Base-by-base conservation (phyloP, 1,284 basidiomycete species). In the Cryptococcus sp. region DNA sequence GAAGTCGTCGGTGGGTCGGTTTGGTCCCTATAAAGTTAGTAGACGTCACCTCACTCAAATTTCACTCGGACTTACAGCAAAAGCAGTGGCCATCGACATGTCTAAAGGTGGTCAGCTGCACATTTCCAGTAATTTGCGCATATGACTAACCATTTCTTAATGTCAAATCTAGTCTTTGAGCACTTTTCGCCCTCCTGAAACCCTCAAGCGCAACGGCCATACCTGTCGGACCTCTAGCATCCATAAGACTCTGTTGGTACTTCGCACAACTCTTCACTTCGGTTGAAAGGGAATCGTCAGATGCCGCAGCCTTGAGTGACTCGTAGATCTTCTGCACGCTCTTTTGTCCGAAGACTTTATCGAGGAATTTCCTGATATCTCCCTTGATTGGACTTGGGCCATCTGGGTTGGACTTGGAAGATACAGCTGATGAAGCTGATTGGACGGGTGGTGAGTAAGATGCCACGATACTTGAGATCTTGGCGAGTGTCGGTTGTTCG, bases 161-260 rank as follows among this genome's bases (percentile, higher is more conserved):
- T 4, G 83, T 84, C 57, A 88, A 80, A 30, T 82, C 79, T 47
- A 96, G 79, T 14, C 81, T 59, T 60, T 68, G 75, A 76, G 86
- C 78, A 3, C 78, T 74, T 67, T 80, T 83, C 13, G 89, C 91
- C 58, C 80, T 79, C 50, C 88, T 84, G 59, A 93, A 83, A 10
- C 89, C 88, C 64, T 83, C 78, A 15, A 97, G 80, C 15, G 92
- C 84, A 33, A 97, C 86, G 70, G 88, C 90, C 67, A 96, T 81
- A 66, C 90, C 93, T 2, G 92, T 95, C 4, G 93, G 93, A 72
- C 90, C 92, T 52, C 90, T 84, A 61, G 82, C 66, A 47, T 84
- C 78, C 61, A 98, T 78, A 32, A 79, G 78, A 15, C 80, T 78
- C 58, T 88, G 74, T 13, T 90, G 91, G 51, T 81, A 73, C 58